Percentiles rank a stretch among this genome's conserved stretches.
phyloP scores from a whole-genome alignment of 176 grass and related monocot species.

The Elaeis guineensis region DNA sequence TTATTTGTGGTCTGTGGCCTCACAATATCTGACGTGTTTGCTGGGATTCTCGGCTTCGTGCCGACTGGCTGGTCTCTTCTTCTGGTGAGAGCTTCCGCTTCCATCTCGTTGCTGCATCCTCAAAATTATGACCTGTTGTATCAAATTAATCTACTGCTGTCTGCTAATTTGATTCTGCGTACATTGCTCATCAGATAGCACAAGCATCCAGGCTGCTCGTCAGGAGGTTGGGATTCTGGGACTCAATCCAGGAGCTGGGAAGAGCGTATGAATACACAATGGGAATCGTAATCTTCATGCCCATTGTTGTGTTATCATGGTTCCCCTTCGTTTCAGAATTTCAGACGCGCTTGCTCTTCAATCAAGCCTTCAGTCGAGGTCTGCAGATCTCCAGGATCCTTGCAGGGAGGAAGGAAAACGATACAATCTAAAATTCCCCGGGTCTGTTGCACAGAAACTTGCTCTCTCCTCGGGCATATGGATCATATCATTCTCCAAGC shows the following conservation, averaged over 20 bases:
- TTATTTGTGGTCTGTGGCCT: conserved; percentile 57
- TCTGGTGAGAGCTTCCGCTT: conserved; percentile 53
- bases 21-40: conserved; percentile 72
- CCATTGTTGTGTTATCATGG: conserved; percentile 79
- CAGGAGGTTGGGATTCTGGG: conserved; percentile 46
- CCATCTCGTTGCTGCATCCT: no score
- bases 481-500: no score
- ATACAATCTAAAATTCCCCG: conserved; percentile 5
- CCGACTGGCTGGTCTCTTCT: conserved; percentile 90
- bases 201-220: conserved; percentile 53
- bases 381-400: conserved; percentile 94
- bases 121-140: no score
- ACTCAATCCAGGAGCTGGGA: conserved; percentile 92
- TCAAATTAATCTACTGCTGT: no score
- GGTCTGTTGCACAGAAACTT: no score
- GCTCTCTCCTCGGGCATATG: no score
- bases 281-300: conserved; percentile 73
- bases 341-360: conserved; percentile 88
- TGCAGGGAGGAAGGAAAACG: conserved; percentile 46
- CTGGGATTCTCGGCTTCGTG: conserved; percentile 66
- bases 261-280: conserved; percentile 80
- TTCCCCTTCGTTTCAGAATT: conserved; percentile 98
- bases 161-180: no score
- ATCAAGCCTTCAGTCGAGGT: conserved; percentile 90
- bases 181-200: conserved; percentile 37